Conservation (phyloP, 2,329 filamentous ascomycete species). For the Fusarium napiforme region DNA sequence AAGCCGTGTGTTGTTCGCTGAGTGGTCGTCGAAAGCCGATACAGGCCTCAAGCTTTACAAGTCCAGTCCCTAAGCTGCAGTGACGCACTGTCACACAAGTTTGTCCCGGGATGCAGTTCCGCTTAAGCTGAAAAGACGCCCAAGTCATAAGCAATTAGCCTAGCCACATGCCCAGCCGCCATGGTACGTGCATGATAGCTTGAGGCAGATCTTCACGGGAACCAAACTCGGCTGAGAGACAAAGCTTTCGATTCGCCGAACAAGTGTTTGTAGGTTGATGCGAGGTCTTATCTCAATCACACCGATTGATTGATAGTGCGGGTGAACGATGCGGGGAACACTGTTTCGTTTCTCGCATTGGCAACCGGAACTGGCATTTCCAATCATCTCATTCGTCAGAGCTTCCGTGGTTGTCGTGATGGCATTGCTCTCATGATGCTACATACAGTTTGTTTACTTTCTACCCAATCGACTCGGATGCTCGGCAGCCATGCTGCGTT, state of each 20-base stretch:
- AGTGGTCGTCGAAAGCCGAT: slow-evolving; percentile 27
- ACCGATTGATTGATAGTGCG: slow-evolving; percentile 25
- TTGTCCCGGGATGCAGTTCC: slow-evolving; percentile 30
- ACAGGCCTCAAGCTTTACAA: slow-evolving; percentile 2
- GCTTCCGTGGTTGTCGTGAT: slow-evolving; percentile 16
- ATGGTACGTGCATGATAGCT: slow-evolving; percentile 14
- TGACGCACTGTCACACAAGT: slow-evolving; percentile 36
- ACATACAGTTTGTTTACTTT: slow-evolving; percentile 31
- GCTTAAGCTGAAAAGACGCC: slow-evolving; percentile 11
- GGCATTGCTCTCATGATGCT: slow-evolving; percentile 27
- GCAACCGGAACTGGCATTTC: slow-evolving; percentile 1
- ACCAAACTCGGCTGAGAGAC: neutral
- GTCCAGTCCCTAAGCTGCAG: slow-evolving; percentile 30
- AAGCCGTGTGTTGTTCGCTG: slow-evolving; percentile 43
- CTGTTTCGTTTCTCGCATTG: slow-evolving; percentile 13
- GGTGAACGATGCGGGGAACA: slow-evolving; percentile 35
- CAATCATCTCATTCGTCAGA: slow-evolving; percentile 28
- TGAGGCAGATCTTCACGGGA: slow-evolving; percentile 8
- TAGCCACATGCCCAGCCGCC: slow-evolving; percentile 10
- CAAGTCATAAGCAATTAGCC: slow-evolving; percentile 16
- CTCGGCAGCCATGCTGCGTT: slow-evolving; percentile 3
- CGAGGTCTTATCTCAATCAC: slow-evolving; percentile 18
- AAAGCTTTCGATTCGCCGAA: slow-evolving; percentile 7
- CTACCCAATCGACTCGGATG: slow-evolving; percentile 13
- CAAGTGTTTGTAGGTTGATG: slow-evolving; percentile 8